These are phyloP conservation scores for Raphanus hybrid DNA, from an alignment of 441 rosid species.

Conservation along the genomic window DNA sequence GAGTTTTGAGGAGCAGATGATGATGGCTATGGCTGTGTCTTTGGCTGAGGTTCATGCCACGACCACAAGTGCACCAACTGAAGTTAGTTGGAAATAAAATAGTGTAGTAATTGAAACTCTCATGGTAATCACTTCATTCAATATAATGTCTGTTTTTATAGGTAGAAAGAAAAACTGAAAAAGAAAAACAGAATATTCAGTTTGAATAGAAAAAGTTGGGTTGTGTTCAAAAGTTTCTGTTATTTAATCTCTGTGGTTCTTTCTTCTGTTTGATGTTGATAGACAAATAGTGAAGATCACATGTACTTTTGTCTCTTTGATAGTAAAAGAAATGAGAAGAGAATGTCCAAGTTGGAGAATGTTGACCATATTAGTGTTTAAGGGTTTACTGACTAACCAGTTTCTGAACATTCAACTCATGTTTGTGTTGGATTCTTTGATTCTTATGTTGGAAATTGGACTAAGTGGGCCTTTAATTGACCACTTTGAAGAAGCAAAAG, in stretches of 20 bases:
- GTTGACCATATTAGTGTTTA: background rate
- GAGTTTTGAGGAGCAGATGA: constrained; percentile 96
- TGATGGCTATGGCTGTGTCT: constrained; percentile 95
- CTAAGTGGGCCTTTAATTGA: constrained; percentile 1
- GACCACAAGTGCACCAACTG: constrained; percentile 49
- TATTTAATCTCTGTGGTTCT: constrained; percentile 4
- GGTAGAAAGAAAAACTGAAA: constrained; percentile 18
- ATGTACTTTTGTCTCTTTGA: constrained; percentile 1
- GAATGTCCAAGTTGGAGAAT: background rate
- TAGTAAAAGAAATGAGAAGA: constrained; percentile 14
- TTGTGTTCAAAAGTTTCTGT: constrained; percentile 10
- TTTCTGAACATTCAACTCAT: background rate
- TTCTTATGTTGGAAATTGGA: background rate
- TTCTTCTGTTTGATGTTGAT: background rate
- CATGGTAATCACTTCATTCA: constrained; percentile 37
- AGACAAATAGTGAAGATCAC: constrained; percentile 1
- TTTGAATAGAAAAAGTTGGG: constrained; percentile 36
- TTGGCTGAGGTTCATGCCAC: constrained; percentile 79
- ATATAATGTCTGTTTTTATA: constrained; percentile 32
- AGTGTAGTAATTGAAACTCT: constrained; percentile 39
- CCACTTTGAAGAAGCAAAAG: constrained; percentile 61
- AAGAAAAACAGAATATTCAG: constrained; percentile 24
- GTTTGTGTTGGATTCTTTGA: background rate
- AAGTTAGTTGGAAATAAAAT: constrained; percentile 77
- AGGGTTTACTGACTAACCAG: background rate